Evolutionary conservation across 169 alveolate species (phyloP).

Genomic region (Eimeria praecox): DNA sequence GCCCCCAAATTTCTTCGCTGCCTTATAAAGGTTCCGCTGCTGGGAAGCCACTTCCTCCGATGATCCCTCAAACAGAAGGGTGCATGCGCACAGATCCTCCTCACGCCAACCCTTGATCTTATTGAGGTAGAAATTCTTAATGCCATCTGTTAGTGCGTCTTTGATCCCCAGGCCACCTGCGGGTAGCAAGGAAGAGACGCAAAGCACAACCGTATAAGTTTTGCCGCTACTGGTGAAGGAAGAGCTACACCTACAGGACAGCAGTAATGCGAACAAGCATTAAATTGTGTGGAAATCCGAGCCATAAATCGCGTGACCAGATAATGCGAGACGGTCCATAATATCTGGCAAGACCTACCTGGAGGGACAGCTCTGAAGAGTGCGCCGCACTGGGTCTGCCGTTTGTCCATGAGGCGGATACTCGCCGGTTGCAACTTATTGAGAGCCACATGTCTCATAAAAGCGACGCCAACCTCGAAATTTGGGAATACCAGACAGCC

Average conservation of each 20-base stretch:
- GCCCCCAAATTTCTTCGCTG: conserved; percentile 65
- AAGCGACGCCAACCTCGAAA: conserved; percentile 90
- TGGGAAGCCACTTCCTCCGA: conserved; percentile 84
- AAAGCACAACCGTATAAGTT: background rate
- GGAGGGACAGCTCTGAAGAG: conserved; percentile 47
- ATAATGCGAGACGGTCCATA: background rate
- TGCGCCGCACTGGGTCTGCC: conserved; percentile 63
- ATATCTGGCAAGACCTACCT: background rate
- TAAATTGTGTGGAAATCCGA: background rate
- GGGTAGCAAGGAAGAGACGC: background rate
- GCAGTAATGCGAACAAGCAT: conserved; percentile 12
- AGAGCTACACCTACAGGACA: background rate
- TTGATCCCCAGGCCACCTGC: conserved; percentile 82
- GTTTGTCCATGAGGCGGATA: conserved; percentile 77
- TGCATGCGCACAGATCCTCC: conserved; percentile 88
- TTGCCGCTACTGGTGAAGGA: background rate
- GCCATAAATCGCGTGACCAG: background rate
- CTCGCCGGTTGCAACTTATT: conserved; percentile 90
- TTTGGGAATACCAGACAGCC: conserved; percentile 91
- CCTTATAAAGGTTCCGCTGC: conserved; percentile 83
- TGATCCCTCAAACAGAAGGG: conserved; percentile 91
- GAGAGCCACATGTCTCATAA: conserved; percentile 89
- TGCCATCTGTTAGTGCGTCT: conserved; percentile 85
- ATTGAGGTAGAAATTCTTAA: conserved; percentile 87
- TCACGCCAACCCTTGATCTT: conserved; percentile 89